phyloP scores from a whole-genome alignment of 345 rosid species.

The Melastoma malabathricum region DNA sequence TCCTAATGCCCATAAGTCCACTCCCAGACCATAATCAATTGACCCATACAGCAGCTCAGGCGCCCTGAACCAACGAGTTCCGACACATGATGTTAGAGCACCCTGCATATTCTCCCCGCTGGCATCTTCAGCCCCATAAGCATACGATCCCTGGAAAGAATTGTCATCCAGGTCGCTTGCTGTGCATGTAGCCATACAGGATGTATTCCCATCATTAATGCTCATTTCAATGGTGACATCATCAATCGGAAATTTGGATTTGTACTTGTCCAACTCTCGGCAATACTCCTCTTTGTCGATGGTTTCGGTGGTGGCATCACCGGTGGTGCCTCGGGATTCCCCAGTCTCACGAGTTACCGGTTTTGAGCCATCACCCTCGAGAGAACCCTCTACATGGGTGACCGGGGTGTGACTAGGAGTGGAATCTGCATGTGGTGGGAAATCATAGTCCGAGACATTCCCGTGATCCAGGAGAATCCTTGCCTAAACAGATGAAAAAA shows the following conservation, averaged over 20 bases:
- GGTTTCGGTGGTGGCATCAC: no score
- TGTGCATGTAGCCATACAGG: conserved; percentile 90
- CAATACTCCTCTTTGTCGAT: conserved; percentile 39
- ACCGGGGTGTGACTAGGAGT: conserved; percentile 16
- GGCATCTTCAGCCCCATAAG: conserved; percentile 47
- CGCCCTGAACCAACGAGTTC: conserved; percentile 96
- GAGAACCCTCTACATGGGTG: conserved; percentile 15
- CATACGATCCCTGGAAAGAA: conserved; percentile 33
- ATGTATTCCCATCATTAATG: conserved; percentile 46
- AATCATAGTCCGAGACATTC: conserved; percentile 23
- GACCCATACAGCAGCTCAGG: conserved; percentile 93
- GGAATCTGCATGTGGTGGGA: conserved; percentile 16
- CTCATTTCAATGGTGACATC: conserved; percentile 53
- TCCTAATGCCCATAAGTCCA: conserved; percentile 86
- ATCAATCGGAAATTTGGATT: conserved; percentile 29
- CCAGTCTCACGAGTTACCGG: conserved; percentile 16
- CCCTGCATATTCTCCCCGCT: conserved; percentile 29
- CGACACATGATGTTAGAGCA: conserved; percentile 75
- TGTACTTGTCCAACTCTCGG: conserved; percentile 37
- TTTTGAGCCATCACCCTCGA: conserved; percentile 20
- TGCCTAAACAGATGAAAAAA: conserved; percentile 42
- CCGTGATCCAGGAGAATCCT: conserved; percentile 66
- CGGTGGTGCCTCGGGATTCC: conserved; percentile 9
- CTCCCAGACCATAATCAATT: conserved; percentile 58
- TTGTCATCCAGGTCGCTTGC: conserved; percentile 68